Conservation (phyloP, 352 stramenopile species). For the Phytopythium chamaehyphon region DNA sequence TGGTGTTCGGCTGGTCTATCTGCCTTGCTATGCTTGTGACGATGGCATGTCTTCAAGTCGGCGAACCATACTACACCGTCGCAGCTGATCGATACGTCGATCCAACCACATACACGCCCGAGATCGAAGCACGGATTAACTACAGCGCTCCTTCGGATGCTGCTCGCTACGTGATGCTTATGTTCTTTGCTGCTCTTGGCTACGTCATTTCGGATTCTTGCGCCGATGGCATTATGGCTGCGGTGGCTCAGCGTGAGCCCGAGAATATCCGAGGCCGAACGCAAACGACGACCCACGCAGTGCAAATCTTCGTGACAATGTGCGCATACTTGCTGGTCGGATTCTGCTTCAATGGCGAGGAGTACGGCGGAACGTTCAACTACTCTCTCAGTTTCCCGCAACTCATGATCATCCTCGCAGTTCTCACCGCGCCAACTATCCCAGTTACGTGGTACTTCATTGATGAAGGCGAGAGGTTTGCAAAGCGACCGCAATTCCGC, state of each 20-base stretch:
- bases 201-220: conserved; percentile 46
- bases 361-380: conserved; percentile 35
- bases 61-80: conserved; percentile 38
- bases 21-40: conserved; percentile 32
- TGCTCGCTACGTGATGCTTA: conserved; percentile 34
- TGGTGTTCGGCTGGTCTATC: conserved; percentile 48
- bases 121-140: conserved; percentile 21
- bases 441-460: conserved; percentile 45
- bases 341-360: conserved; percentile 36
- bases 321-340: conserved; percentile 33
- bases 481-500: conserved; percentile 13
- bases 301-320: conserved; percentile 31
- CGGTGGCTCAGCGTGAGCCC: conserved; percentile 47
- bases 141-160: conserved; percentile 22
- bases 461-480: conserved; percentile 19
- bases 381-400: conserved; percentile 30
- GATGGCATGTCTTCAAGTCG: conserved; percentile 34
- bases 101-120: conserved; percentile 17
- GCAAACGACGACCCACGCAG: conserved; percentile 44
- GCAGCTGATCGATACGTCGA: conserved; percentile 21
- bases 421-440: conserved; percentile 30
- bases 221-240: conserved; percentile 43
- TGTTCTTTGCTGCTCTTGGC: conserved; percentile 38
- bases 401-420: conserved; percentile 28
- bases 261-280: conserved; percentile 33